Conservation (phyloP, 495 filamentous ascomycete genomes). For the Corynascus novoguineensis region DNA sequence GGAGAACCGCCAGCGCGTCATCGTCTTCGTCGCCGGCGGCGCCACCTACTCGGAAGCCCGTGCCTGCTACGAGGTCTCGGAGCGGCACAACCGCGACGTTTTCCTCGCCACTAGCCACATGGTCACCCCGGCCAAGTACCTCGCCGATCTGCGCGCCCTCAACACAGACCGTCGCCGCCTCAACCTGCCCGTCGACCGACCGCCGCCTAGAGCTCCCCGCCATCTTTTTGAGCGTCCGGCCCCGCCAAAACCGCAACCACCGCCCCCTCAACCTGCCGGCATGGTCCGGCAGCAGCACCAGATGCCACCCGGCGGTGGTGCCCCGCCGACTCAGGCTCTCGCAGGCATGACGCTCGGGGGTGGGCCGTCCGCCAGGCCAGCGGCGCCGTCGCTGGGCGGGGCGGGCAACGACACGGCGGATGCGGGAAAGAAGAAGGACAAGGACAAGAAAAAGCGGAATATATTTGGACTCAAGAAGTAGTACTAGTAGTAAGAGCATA, state of each 20-base stretch:
- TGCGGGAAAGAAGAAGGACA: constrained; percentile 44
- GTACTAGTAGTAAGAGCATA: no score
- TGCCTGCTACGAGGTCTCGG: constrained; percentile 80
- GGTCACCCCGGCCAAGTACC: constrained; percentile 71
- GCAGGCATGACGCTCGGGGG: constrained; percentile 31
- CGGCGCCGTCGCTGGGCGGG: constrained; percentile 16
- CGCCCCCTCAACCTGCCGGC: constrained; percentile 24
- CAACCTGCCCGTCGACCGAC: constrained; percentile 74
- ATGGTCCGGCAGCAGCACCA: constrained; percentile 18
- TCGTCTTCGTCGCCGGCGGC: constrained; percentile 94
- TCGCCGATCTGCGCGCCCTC: constrained; percentile 76
- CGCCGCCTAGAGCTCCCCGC: constrained; percentile 71
- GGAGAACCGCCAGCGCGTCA: constrained; percentile 82
- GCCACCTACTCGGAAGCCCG: constrained; percentile 88
- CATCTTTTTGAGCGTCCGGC: constrained; percentile 80
- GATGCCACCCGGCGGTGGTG: constrained; percentile 23
- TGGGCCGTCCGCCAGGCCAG: constrained; percentile 9
- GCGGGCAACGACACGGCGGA: constrained; percentile 24
- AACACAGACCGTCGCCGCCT: constrained; percentile 66
- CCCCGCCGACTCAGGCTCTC: constrained; percentile 27
- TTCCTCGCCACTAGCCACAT: constrained; percentile 90
- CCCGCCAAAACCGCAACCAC: constrained; percentile 31
- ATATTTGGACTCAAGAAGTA: constrained; percentile 67
- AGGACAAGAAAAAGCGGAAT: constrained; percentile 70
- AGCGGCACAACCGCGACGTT: constrained; percentile 66